Evolutionary conservation across 352 stramenopile genomes (phyloP), one percentile per base, ranked within the genome.

Genomic region (Globisporangium middletonii): DNA sequence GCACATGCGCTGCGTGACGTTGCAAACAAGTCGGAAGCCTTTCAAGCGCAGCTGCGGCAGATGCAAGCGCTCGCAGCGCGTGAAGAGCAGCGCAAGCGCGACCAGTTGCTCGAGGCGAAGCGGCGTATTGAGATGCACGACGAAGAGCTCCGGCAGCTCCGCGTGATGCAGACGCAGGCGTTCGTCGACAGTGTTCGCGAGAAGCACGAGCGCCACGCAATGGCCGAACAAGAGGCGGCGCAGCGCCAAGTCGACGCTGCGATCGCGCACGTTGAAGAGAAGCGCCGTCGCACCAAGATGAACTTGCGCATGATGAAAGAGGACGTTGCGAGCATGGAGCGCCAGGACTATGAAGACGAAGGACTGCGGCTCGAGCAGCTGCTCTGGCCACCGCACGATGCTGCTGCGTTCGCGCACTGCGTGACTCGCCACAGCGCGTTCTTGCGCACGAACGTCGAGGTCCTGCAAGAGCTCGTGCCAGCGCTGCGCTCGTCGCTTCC

Each of bases 231-330:
- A 53, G 79, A 87, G 15, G 28, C 46, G 4, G 30, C 49, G 5
- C 60, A 68, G 47, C 53, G 51, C 43, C 37, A 61, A 3, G 44
- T 72, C 7, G 49, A 62, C 28, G 30, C 50, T 1, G 41, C 64
- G 18, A 8, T 53, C 54, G 56, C 56, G 3, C 59, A 71, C 19
- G 55, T 68, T 19, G 46, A 59, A 0, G 61, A 75, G 8, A 86
- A 74, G 51, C 64, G 71, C 0, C 50, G 62, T 27, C 72, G 73
- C 11, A 57, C 80, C 15, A 69, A 70, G 41, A 55, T 50, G 26
- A 77, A 71, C 8, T 23, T 82, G 35, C 55, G 55, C 4, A 86
- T 86, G 79, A 83, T 88, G 78, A 62, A 72, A 23, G 76, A 86
- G 63, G 78, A 88, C 56, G 71, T 84, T 1, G 47, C 44, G 13